Percentiles rank a stretch among this genome's conserved stretches.
Evolutionary conservation across 2,329 filamentous ascomycete genomes (phyloP).

Genomic region (Aureobasidium sp.): DNA sequence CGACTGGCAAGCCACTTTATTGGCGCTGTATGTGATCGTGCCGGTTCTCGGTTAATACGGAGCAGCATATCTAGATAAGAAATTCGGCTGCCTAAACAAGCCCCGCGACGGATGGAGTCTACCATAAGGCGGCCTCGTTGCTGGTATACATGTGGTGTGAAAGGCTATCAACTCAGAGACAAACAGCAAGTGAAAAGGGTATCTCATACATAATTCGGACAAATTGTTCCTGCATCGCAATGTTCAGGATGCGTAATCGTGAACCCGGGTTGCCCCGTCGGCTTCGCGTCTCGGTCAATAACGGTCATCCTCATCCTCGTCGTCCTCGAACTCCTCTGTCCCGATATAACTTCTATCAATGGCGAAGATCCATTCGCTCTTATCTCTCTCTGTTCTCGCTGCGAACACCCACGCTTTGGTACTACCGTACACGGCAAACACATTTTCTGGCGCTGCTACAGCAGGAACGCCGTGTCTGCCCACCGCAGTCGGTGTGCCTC

Average conservation of each 20-base stretch:
- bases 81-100: background rate
- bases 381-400: slow-evolving; percentile 78
- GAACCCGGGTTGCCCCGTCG: background rate
- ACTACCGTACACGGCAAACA: slow-evolving; percentile 90
- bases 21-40: background rate
- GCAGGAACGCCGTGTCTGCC: background rate
- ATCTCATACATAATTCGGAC: background rate
- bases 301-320: background rate
- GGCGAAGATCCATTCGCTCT: slow-evolving; percentile 93
- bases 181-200: background rate
- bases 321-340: background rate
- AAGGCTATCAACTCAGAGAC: background rate
- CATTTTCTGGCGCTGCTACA: slow-evolving; percentile 27
- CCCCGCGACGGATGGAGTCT: background rate
- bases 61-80: background rate
- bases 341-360: slow-evolving; percentile 73
- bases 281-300: background rate
- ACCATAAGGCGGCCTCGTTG: background rate
- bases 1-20: no score
- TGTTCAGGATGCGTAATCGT: background rate
- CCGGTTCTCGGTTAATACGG: background rate
- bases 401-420: slow-evolving; percentile 95
- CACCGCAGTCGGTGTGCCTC: background rate
- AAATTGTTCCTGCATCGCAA: background rate
- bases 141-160: background rate